Evolutionary conservation across 2,329 filamentous ascomycete genomes (phyloP), one percentile per base, ranked within the genome.

Genomic region (Madurella mycetomatis): DNA sequence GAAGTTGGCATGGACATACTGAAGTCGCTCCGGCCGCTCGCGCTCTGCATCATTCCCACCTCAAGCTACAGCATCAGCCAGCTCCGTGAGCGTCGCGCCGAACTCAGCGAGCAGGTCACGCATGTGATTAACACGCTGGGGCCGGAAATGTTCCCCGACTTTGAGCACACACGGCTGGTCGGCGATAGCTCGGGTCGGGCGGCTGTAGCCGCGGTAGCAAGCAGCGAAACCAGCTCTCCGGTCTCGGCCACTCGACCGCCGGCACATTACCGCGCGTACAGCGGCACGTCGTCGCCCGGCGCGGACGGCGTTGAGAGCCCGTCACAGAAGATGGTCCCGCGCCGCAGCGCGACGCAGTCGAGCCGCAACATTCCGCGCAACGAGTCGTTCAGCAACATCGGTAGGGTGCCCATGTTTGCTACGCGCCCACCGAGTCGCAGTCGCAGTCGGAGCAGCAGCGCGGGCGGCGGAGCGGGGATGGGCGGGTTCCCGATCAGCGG

Each of bases 1-100:
- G 94, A 99, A 73, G 87, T 95, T n/a, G 94, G 92, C 49, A 96
- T 99, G 91, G 94, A 99, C 67, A 96, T 99, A 53, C 77, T 94
- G 74, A 99, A 97, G 73, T 97, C 92, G 0, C 80, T 99, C 15
- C 84, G 90, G 9, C 94, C 94, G 5, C 81, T 99, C 9, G 77
- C 95, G 44, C 78, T 96, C 34, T 94, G 89, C 60, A 80, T 97
- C 65, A 87, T 88, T 64, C 94, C 94, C 1, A 84, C 85, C 4
- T 92, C 89, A 1, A 87, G 85, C 69, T 95, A 92, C 73, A 90
- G 87, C 54, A 83, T 99, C 47, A 82, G 89, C 59, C 87, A 86
- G 63, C 81, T 99, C 48, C 85, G 90, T 54, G 74, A 82, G 61
- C 79, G 83, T 57, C 84, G 94, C 50, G 85, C 82, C 25, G 80